Evolutionary conservation across 106 monocot genomes (phyloP), one percentile per base, ranked within the genome.

Genomic region (Dioscorea dumetorum): DNA sequence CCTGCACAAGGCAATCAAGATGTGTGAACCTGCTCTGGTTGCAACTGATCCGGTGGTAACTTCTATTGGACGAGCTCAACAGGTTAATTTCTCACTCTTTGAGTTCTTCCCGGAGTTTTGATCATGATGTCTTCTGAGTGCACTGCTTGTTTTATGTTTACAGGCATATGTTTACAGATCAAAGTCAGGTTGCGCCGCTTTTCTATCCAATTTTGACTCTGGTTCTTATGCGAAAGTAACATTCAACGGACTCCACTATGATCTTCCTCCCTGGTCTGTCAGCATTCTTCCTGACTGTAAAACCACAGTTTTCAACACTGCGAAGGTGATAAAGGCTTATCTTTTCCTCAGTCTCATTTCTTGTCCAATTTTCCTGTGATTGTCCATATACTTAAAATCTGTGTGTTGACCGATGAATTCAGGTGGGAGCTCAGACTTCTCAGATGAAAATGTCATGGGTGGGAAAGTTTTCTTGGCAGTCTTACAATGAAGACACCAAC

Each of bases 251-350:
- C 48, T 73, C 33, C 73, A 65, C 57, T 73, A 82, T 62, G 53
- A 73, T 61, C 64, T 82, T 52, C 82, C 82, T 33, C 77, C 82
- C 53, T 82, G 82, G 82, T 82, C 82, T 6, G 70, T 82, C 24
- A 82, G 82, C 61, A 74, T 82, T 12, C 82, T 82, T 33, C 77
- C 82, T 35, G 82, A 82, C 54, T 82, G 82, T 70, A 77, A 74
- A 61, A 82, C 65, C 22, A 56, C 73, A 24, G 73, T 74, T 54
- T 77, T 70, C 65, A 82, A 82, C 53, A 82, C 82, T 17, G 82
- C 82, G 11, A 82, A 22, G 73, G 82, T 82, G 35, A 33, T 58
- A 8, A 19, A 48, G 12, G 24, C 51, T 19, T 67, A 13, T 28
- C 31, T 70, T 34, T 23, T 48, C 18, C 31, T 51, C 15, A 22